phyloP scores from a whole-genome alignment of 768 basidiomycete species.

The Sporobolomyces roseus region DNA sequence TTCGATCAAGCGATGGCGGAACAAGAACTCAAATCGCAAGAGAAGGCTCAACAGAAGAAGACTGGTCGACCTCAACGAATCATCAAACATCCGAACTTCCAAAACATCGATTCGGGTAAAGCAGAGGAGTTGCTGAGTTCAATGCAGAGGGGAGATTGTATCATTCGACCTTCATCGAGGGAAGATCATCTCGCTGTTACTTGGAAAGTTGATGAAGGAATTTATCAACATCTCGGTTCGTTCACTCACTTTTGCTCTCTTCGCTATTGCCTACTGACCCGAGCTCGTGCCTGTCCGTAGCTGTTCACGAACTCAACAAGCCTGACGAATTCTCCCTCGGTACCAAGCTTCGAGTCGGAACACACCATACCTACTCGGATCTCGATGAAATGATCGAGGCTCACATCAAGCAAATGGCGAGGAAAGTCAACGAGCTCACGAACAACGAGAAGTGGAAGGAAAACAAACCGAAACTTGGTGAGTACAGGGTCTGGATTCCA shows the following conservation, averaged over 20 bases:
- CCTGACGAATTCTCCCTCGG: conserved; percentile 50
- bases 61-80: conserved; percentile 74
- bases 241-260: background rate
- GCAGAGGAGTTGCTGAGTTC: conserved; percentile 85
- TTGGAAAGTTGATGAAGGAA: conserved; percentile 94
- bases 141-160: conserved; percentile 90
- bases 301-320: conserved; percentile 53
- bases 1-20: conserved; percentile 45
- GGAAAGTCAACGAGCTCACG: conserved; percentile 90
- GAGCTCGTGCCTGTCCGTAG: conserved; percentile 37
- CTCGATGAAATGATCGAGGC: conserved; percentile 95
- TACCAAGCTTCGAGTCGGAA: conserved; percentile 45
- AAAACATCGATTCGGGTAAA: conserved; percentile 82
- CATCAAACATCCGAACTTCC: conserved; percentile 97
- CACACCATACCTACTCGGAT: conserved; percentile 75
- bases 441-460: conserved; percentile 91
- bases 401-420: conserved; percentile 88
- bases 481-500: conserved; percentile 48
- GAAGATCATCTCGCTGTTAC: conserved; percentile 90
- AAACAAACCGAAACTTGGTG: conserved; percentile 83
- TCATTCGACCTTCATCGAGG: conserved; percentile 93
- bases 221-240: conserved; percentile 94
- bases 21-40: conserved; percentile 34
- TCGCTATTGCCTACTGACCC: background rate
- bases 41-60: conserved; percentile 64